These are phyloP conservation scores for Hypoxylon crocopeplum DNA, from an alignment of 495 filamentous ascomycete genomes.

Conservation along the genomic window DNA sequence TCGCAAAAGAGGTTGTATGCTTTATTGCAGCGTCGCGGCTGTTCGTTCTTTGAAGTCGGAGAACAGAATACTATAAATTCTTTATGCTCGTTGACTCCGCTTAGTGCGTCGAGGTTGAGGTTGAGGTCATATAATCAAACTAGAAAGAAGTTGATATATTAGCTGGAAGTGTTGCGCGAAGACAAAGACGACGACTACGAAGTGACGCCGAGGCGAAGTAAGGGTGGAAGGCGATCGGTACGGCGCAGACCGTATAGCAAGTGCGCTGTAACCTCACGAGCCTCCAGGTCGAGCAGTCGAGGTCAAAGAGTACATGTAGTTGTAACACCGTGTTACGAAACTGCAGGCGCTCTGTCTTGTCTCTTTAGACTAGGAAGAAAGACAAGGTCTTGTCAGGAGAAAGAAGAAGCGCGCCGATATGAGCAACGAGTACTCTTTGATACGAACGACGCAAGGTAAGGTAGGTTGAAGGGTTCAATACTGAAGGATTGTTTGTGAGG, in stretches of 20 bases:
- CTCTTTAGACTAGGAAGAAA: constrained; percentile 4
- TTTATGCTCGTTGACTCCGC: constrained; percentile 25
- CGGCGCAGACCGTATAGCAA: constrained; percentile 15
- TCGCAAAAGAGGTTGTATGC: constrained; percentile 14
- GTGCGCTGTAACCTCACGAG: constrained; percentile 1
- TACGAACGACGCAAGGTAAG: background rate
- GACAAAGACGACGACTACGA: constrained; percentile 19
- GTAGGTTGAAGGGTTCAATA: background rate
- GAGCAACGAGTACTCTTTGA: constrained; percentile 11
- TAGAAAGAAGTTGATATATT: constrained; percentile 19
- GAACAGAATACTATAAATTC: constrained; percentile 12
- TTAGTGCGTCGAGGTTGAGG: constrained; percentile 21
- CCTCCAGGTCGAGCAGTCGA: constrained; percentile 14
- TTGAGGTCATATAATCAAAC: constrained; percentile 12
- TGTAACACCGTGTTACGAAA: constrained; percentile 30
- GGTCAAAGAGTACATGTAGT: constrained; percentile 30
- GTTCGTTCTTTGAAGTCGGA: constrained; percentile 16
- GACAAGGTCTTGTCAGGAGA: constrained; percentile 4
- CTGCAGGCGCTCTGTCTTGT: constrained; percentile 17
- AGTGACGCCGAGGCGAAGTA: background rate
- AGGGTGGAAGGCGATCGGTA: constrained; percentile 11
- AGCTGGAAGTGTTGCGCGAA: constrained; percentile 11
- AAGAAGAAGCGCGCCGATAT: constrained; percentile 19
- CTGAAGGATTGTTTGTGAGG: background rate
- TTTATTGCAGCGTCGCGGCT: constrained; percentile 23